Base-by-base conservation (phyloP, 495 filamentous ascomycete species). In the Xylaria flabelliformis region DNA sequence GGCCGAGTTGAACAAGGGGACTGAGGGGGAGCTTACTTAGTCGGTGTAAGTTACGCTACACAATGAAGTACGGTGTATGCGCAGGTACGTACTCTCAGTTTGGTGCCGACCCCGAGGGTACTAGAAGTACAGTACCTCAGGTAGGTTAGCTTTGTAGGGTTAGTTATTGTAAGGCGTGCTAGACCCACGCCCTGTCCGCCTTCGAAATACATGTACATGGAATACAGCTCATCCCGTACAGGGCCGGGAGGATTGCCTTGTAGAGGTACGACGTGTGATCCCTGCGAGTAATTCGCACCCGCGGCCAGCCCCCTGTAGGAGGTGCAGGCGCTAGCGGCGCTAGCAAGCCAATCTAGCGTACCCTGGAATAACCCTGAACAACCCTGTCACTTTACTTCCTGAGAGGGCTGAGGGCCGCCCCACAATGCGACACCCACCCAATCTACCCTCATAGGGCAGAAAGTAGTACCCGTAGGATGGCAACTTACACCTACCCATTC, bases 391-490 rank as follows among this genome's bases (percentile, higher is more conserved):
- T 39, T 39, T 34, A 4, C 56, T 46, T 41, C 50, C 59, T 67
- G 51, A 72, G 53, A 72, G 70, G 70, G 70, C 70, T 72, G 70
- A 72, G 55, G 42, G 26, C 24, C 26, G 51, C 21, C 51, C 69
- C 70, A 59, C 53, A 29, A 3, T 13, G 36, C 36, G 9, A 13
- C 13, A 24, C 53, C 70, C 62, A 66, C 41, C 66, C 51, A 48
- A 24, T 15, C 24, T 64, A 72, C 64, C 24, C 70, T 56, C 70
- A 72, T 72, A 72, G 70, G 70, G 70, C 70, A 59, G 70, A 72
- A 17, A 26, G n/a, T 51, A 70, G 68, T 61, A 63, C 42, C 44
- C 21, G 21, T 36, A 34, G 36, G 21, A 53, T 55, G 56, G 51
- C 65, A 39, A 9, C 19, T 56, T 65, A 65, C 41, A 64, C 29